phyloP scores from a whole-genome alignment of 495 filamentous ascomycete species.

The Aspergillus diversus region DNA sequence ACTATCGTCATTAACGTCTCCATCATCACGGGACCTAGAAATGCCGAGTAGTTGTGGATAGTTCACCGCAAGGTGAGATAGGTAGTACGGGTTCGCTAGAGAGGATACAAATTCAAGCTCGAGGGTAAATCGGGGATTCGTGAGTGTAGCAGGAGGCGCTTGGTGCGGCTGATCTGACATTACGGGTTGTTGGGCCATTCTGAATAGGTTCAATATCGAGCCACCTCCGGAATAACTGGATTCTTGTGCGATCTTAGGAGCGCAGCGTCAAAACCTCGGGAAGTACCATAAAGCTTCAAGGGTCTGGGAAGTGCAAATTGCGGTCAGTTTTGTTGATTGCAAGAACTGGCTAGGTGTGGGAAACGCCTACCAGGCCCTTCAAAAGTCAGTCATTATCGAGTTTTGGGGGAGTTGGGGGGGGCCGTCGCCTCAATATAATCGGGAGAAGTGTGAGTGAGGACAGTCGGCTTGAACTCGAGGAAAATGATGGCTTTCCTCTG shows the following conservation, averaged over 20 bases:
- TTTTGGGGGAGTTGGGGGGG: too few species aligned
- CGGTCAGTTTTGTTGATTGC: too few species aligned
- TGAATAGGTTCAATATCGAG: not conserved
- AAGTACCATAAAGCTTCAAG: too few species aligned
- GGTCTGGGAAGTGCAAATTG: too few species aligned
- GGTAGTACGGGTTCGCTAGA: constrained; percentile 82
- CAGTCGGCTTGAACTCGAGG: not conserved
- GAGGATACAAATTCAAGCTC: constrained; percentile 76
- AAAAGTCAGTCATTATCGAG: too few species aligned
- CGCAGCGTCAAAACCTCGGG: not conserved
- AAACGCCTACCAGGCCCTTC: too few species aligned
- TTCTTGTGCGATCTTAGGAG: not conserved
- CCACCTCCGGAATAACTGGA: not conserved
- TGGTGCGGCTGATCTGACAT: constrained; percentile 25
- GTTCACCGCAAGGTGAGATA: constrained; percentile 76
- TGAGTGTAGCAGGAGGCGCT: constrained; percentile 43
- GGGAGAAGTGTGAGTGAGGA: too few species aligned
- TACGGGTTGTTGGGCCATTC: constrained; percentile 26
- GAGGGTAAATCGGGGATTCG: constrained; percentile 48
- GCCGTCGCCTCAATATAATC: too few species aligned
- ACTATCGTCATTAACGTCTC: constrained; percentile 40
- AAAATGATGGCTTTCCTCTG: not conserved
- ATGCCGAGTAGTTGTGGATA: constrained; percentile 54
- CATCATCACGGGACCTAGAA: constrained; percentile 38
- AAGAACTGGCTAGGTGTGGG: too few species aligned